These are phyloP conservation scores for Chlorella sp. DNA, from an alignment of 139 green algal species.

Conservation along the genomic window DNA sequence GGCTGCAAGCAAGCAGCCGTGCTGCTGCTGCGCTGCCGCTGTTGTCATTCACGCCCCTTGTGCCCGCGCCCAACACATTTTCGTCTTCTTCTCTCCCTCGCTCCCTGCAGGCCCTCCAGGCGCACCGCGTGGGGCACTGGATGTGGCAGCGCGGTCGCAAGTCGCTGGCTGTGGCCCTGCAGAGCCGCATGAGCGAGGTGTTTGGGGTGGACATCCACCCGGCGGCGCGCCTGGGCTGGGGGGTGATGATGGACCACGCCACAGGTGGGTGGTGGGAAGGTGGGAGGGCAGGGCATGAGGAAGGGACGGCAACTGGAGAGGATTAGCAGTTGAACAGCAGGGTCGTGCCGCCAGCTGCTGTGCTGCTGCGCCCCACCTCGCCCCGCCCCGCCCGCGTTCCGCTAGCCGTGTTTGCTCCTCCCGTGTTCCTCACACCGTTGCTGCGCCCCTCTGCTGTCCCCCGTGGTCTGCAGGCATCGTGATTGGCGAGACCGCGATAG, in stretches of 20 bases:
- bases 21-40: not conserved
- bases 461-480: conserved; percentile 63
- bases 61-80: not conserved
- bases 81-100: not conserved
- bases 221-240: conserved; percentile 86
- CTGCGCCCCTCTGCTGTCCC: not conserved
- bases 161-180: conserved; percentile 82
- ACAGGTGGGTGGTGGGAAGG: conserved; percentile 40
- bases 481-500: conserved; percentile 95
- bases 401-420: not conserved
- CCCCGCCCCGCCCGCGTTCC: too few relatives aligned
- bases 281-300: too few relatives aligned
- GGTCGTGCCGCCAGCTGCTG: too few relatives aligned
- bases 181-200: conserved; percentile 77
- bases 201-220: conserved; percentile 97
- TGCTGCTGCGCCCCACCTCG: not conserved
- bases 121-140: conserved; percentile 91
- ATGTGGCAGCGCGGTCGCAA: conserved; percentile 84
- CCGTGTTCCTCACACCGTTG: too few relatives aligned
- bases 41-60: not conserved
- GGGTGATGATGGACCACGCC: conserved; percentile 97
- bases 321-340: too few relatives aligned
- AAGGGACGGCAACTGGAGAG: too few relatives aligned
- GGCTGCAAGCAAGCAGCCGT: too few relatives aligned
- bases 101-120: conserved; percentile 87